Percentiles rank a stretch among this genome's conserved stretches.
phyloP scores from a whole-genome alignment of 805 yeast genomes.

The Torulaspora quercuum region DNA sequence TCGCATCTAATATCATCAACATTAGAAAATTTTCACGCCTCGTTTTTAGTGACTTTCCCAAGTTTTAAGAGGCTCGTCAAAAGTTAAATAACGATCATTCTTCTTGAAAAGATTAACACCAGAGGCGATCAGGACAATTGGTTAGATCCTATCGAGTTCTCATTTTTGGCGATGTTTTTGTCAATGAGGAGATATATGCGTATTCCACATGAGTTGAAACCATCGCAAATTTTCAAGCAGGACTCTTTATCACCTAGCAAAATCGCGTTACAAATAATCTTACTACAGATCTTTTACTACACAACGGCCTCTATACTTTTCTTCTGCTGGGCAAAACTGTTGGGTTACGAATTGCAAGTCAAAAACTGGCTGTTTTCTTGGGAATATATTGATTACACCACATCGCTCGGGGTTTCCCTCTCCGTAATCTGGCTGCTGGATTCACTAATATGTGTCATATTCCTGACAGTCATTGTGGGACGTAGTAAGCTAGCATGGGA shows the following conservation, averaged over 20 bases:
- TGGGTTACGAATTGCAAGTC: conserved; percentile 65
- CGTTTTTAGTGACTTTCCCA: conserved; percentile 1
- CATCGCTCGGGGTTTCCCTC: conserved; percentile 75
- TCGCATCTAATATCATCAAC: conserved; percentile 2
- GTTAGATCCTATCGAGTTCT: background rate
- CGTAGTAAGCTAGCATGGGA: conserved; percentile 94
- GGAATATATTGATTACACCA: conserved; percentile 67
- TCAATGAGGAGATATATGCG: conserved; percentile 32
- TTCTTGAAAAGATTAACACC: conserved; percentile 1
- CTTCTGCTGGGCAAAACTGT: conserved; percentile 58
- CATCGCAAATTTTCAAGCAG: conserved; percentile 34
- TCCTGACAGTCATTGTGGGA: conserved; percentile 84
- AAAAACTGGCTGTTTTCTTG: conserved; percentile 73
- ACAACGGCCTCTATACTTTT: conserved; percentile 65
- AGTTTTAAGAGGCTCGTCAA: conserved; percentile 1
- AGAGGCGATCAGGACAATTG: conserved; percentile 1
- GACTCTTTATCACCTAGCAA: conserved; percentile 56
- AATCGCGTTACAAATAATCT: conserved; percentile 65
- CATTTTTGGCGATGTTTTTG: conserved; percentile 16
- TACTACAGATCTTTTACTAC: conserved; percentile 78
- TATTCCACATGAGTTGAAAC: conserved; percentile 30
- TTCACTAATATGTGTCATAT: conserved; percentile 75
- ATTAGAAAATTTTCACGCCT: conserved; percentile 6
- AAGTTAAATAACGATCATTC: background rate
- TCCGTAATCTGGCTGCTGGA: conserved; percentile 78